Conservation (phyloP, 805 yeast species). For the Ogataea nonfermentans region DNA sequence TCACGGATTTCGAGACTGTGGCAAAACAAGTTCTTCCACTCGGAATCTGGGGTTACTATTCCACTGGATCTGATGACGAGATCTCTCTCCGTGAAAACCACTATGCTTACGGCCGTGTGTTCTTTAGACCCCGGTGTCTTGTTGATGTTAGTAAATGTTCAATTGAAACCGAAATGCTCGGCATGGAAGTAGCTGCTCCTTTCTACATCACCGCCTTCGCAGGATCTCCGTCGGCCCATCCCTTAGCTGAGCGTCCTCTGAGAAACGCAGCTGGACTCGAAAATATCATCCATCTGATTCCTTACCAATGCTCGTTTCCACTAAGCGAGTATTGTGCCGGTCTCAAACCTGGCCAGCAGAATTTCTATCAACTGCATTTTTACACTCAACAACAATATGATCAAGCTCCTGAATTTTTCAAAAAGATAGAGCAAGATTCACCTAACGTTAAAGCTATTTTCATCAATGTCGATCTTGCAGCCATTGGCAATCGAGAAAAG, state of each 20-base stretch:
- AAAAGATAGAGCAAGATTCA: constrained; percentile 31
- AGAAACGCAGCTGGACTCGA: constrained; percentile 71
- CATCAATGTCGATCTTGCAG: constrained; percentile 86
- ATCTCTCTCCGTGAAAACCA: constrained; percentile 85
- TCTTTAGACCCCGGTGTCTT: constrained; percentile 78
- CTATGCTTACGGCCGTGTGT: constrained; percentile 78
- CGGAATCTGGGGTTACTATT: constrained; percentile 85
- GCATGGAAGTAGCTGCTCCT: constrained; percentile 63
- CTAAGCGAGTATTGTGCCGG: constrained; percentile 73
- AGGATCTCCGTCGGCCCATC: constrained; percentile 80
- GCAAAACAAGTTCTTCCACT: constrained; percentile 73
- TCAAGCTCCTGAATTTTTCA: constrained; percentile 37
- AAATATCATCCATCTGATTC: constrained; percentile 77
- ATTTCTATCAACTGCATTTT: constrained; percentile 85
- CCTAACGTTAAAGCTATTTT: constrained; percentile 70
- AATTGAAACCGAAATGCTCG: constrained; percentile 65
- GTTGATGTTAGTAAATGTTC: constrained; percentile 71
- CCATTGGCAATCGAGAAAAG: constrained; percentile 81
- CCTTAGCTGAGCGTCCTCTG: constrained; percentile 80
- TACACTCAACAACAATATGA: constrained; percentile 58
- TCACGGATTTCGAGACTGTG: constrained; percentile 82
- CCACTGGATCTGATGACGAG: constrained; percentile 91
- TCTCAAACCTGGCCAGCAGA: constrained; percentile 58
- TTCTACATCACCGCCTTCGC: constrained; percentile 91
- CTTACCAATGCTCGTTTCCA: constrained; percentile 81